Evolutionary conservation across 805 yeast species (phyloP).

Genomic region (Hanseniaspora mollemarum): DNA sequence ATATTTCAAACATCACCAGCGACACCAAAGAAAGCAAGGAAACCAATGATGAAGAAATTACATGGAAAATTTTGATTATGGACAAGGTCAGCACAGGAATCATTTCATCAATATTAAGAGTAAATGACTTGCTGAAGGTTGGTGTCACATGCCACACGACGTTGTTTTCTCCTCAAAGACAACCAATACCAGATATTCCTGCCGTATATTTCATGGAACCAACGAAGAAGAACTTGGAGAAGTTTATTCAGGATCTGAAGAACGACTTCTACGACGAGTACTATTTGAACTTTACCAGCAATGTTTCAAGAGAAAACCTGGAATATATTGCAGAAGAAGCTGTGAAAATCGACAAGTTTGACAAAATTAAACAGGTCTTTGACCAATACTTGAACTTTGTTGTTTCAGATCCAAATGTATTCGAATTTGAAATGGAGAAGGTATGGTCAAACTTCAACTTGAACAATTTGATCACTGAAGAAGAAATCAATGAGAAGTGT

Average conservation of each 20-base stretch:
- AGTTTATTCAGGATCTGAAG: conserved; percentile 61
- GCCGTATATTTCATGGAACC: conserved; percentile 88
- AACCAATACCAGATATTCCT: conserved; percentile 89
- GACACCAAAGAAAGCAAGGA: conserved; percentile 43
- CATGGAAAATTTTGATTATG: conserved; percentile 84
- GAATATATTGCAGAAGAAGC: conserved; percentile 84
- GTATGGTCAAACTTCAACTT: conserved; percentile 48
- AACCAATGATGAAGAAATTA: conserved; percentile 50
- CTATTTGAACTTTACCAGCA: conserved; percentile 78
- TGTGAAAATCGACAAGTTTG: conserved; percentile 57
- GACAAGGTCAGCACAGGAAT: conserved; percentile 75
- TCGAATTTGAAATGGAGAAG: conserved; percentile 57
- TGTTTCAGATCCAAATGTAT: conserved; percentile 86
- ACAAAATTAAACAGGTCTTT: conserved; percentile 70
- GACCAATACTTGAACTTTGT: conserved; percentile 89
- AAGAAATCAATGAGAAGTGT: conserved; percentile 55
- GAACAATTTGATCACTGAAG: conserved; percentile 67
- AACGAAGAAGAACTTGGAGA: conserved; percentile 57
- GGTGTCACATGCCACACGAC: conserved; percentile 87
- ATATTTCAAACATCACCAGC: conserved; percentile 25
- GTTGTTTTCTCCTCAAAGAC: conserved; percentile 50
- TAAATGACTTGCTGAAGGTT: conserved; percentile 75
- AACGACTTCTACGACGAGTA: conserved; percentile 65
- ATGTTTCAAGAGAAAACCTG: conserved; percentile 61
- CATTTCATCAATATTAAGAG: conserved; percentile 82